A percentile compares a stretch with the other conserved stretches of the same genome.
These are phyloP conservation scores for Cyclostephanos tholiformis DNA, from an alignment of 108 stramenopile genomes.

Conservation along the genomic window DNA sequence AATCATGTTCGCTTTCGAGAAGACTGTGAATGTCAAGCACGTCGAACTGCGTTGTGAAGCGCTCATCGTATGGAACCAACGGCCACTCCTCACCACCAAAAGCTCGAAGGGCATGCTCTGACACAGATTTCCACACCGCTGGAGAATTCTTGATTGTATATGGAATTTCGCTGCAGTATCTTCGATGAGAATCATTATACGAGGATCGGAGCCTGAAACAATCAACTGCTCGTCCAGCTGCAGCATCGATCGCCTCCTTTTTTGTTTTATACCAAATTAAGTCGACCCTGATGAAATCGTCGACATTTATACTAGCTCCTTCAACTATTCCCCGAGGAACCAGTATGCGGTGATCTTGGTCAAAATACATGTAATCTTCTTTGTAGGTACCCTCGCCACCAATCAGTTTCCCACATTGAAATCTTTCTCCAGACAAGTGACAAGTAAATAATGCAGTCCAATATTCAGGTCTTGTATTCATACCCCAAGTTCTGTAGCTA, in stretches of 20 bases:
- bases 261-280: conserved; percentile 36
- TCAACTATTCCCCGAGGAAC: not conserved
- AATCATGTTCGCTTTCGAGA: not conserved
- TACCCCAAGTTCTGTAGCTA: conserved; percentile 10
- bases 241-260: conserved; percentile 38
- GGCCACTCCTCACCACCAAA: conserved; percentile 4
- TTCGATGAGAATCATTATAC: not conserved
- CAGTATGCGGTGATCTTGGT: not conserved
- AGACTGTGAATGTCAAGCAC: conserved; percentile 11
- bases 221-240: conserved; percentile 37
- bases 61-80: conserved; percentile 7
- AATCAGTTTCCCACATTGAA: conserved; percentile 20
- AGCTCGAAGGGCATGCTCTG: conserved; percentile 5
- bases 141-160: conserved; percentile 11
- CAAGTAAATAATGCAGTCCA: conserved; percentile 42
- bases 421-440: conserved; percentile 33
- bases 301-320: not conserved
- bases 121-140: conserved; percentile 9
- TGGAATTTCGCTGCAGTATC: conserved; percentile 17
- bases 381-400: conserved; percentile 5
- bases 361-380: conserved; percentile 25
- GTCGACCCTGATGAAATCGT: conserved; percentile 10
- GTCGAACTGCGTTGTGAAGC: conserved; percentile 13
- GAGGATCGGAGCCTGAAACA: conserved; percentile 19
- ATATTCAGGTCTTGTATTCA: conserved; percentile 4